phyloP scores from a whole-genome alignment of 176 grass and related monocot genomes.

The Carex scoparia region DNA sequence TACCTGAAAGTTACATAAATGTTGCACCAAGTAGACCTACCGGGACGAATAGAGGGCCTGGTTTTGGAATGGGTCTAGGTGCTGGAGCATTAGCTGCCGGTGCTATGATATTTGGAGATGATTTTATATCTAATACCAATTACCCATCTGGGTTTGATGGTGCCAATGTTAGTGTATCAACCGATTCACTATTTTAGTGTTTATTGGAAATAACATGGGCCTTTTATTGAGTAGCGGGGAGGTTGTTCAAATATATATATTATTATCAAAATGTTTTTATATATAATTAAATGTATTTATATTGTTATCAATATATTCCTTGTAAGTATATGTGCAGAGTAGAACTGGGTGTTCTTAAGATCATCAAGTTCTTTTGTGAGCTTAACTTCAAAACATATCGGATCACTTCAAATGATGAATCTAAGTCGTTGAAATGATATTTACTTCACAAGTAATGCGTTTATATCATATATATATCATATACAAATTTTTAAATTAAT shows the following conservation, averaged over 20 bases:
- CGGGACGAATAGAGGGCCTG: slow-evolving; percentile 28
- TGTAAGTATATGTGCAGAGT: background rate
- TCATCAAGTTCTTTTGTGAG: too few species aligned
- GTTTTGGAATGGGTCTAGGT: slow-evolving; percentile 68
- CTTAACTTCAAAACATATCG: too few species aligned
- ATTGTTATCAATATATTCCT: background rate
- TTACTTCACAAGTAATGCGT: too few species aligned
- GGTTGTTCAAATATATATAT: background rate
- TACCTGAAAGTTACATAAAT: slow-evolving; percentile 68
- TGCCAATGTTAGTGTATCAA: slow-evolving; percentile 36
- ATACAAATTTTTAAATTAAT: too few species aligned
- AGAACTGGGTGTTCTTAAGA: too few species aligned
- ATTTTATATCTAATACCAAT: slow-evolving; percentile 51
- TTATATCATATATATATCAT: too few species aligned
- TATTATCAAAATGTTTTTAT: background rate
- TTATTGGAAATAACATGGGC: background rate
- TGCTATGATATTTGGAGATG: slow-evolving; percentile 74
- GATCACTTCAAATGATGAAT: too few species aligned
- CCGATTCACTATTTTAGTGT: slow-evolving; percentile 44
- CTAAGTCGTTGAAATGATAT: too few species aligned
- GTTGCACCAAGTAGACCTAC: slow-evolving; percentile 39
- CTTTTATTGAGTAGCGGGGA: background rate
- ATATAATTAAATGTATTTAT: background rate
- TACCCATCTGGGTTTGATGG: slow-evolving; percentile 36
- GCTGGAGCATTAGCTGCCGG: slow-evolving; percentile 70